phyloP scores from a whole-genome alignment of 805 yeast species.

The Nakazawaea ernobii region DNA sequence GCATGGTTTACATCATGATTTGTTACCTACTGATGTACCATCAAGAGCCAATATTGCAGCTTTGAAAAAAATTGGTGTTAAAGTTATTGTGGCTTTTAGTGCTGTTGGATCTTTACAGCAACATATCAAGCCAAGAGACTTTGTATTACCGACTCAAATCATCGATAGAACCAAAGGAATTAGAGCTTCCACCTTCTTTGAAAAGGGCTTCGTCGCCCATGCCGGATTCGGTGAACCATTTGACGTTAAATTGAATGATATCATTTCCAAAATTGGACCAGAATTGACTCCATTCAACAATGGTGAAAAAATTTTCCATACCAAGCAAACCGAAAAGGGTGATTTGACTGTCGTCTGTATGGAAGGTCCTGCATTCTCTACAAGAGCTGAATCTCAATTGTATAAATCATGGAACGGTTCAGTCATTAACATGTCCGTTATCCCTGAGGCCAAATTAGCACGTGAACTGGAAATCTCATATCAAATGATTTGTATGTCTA shows the following conservation, averaged over 20 bases:
- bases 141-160: slow-evolving; percentile 93
- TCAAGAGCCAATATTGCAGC: slow-evolving; percentile 94
- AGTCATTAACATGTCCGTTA: slow-evolving; percentile 92
- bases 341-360: slow-evolving; percentile 88
- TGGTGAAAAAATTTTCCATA: slow-evolving; percentile 46
- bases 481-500: slow-evolving; percentile 98
- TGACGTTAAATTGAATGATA: slow-evolving; percentile 62
- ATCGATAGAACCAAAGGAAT: slow-evolving; percentile 97
- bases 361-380: slow-evolving; percentile 99
- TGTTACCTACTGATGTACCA: slow-evolving; percentile 89
- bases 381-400: slow-evolving; percentile 91
- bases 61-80: slow-evolving; percentile 79
- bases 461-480: slow-evolving; percentile 95
- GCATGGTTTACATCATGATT: slow-evolving; percentile 88
- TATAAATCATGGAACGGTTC: slow-evolving; percentile 88
- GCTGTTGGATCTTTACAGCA: slow-evolving; percentile 95
- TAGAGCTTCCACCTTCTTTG: slow-evolving; percentile 85
- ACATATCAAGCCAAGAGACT: slow-evolving; percentile 89
- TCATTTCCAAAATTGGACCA: slow-evolving; percentile 49
- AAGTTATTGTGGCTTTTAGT: slow-evolving; percentile 83
- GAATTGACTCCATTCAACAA: slow-evolving; percentile 45
- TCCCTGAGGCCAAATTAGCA: slow-evolving; percentile 97
- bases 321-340: slow-evolving; percentile 57
- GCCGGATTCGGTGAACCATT: slow-evolving; percentile 98
- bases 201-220: slow-evolving; percentile 91